These are phyloP conservation scores for Discostella stelligera DNA, from an alignment of 352 stramenopile genomes.

Conservation along the genomic window DNA sequence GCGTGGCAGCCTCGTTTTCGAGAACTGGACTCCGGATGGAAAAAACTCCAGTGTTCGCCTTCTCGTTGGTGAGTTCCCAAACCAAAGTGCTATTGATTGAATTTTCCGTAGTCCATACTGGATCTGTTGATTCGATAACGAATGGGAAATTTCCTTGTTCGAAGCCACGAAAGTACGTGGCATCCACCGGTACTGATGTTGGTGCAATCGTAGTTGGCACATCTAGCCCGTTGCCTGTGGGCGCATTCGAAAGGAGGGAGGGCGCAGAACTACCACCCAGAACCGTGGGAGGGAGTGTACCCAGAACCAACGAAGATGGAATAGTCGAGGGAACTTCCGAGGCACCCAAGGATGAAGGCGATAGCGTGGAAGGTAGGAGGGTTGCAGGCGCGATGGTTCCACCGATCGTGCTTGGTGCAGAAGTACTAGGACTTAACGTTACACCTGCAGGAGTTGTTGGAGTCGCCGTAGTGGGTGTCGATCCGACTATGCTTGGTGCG, in stretches of 20 bases:
- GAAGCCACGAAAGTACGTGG: constrained; percentile 15
- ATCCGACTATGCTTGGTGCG: neutral
- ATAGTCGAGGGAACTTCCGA: neutral
- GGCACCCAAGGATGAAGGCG: neutral
- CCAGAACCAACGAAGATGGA: neutral
- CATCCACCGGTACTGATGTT: neutral
- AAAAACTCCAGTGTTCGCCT: neutral
- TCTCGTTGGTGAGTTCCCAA: constrained; percentile 7
- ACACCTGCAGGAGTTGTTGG: neutral
- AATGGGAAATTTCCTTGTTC: constrained; percentile 12
- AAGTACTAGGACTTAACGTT: too few relatives aligned
- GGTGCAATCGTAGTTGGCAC: constrained; percentile 4
- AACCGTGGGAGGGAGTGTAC: neutral
- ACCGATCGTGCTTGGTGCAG: too few relatives aligned
- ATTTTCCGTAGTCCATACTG: constrained; percentile 7
- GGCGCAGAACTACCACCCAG: neutral
- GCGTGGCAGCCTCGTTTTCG: constrained; percentile 6
- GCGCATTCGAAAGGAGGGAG: neutral
- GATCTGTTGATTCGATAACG: constrained; percentile 4
- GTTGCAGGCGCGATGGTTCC: neutral
- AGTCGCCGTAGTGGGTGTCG: neutral
- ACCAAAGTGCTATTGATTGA: neutral
- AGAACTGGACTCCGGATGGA: constrained; percentile 13
- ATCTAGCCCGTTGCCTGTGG: neutral
- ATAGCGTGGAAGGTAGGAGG: neutral